These are phyloP conservation scores for Musa beccarii DNA, from an alignment of 176 grass and related monocot species.

Conservation along the genomic window DNA sequence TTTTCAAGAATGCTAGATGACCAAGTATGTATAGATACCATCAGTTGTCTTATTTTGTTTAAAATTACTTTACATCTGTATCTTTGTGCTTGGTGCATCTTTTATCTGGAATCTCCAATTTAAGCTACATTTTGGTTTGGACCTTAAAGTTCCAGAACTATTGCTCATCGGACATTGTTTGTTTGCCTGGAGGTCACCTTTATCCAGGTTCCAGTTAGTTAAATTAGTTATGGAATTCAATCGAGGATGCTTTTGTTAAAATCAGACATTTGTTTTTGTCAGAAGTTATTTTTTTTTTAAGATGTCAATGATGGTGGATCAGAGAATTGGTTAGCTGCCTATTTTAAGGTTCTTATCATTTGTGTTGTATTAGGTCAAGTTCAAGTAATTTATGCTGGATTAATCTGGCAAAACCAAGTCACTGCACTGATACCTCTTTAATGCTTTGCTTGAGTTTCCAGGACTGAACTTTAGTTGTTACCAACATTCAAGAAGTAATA, in stretches of 20 bases:
- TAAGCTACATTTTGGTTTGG: background rate
- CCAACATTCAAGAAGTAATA: background rate
- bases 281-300: no score
- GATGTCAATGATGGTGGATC: background rate
- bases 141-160: background rate
- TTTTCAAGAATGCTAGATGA: constrained; percentile 98
- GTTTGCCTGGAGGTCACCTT: no score
- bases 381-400: background rate
- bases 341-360: background rate
- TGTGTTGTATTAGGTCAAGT: background rate
- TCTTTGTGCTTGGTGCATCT: background rate
- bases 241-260: no score
- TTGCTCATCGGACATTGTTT: background rate
- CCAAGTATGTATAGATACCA: constrained; percentile 47
- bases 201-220: no score
- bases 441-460: background rate
- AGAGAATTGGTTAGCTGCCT: background rate
- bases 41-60: background rate
- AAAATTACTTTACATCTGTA: background rate
- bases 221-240: no score
- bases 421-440: background rate
- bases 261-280: no score
- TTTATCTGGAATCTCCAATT: background rate
- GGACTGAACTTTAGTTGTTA: background rate
- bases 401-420: background rate